These are phyloP conservation scores for Xylariales sp. DNA, from an alignment of 2,329 filamentous ascomycete genomes.

Conservation along the genomic window DNA sequence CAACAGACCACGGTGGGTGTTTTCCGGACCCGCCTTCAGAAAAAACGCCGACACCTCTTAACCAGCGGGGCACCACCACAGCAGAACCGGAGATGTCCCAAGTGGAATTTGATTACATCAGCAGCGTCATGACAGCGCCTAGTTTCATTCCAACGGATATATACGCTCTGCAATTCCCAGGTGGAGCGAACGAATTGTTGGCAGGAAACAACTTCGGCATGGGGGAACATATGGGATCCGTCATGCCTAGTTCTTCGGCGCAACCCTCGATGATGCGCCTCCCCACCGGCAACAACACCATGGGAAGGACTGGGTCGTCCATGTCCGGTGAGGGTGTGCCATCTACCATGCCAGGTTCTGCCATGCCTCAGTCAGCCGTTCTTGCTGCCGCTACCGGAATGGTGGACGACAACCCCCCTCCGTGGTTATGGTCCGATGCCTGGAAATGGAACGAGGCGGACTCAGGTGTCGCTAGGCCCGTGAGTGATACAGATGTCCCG, in stretches of 20 bases:
- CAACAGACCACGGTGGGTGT: constrained; percentile 16
- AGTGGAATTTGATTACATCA: constrained; percentile 25
- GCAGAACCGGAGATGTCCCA: constrained; percentile 4
- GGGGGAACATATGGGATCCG: not conserved
- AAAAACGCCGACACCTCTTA: not conserved
- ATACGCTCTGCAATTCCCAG: constrained; percentile 18
- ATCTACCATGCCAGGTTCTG: not conserved
- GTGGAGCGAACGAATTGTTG: constrained; percentile 4
- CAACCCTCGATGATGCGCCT: not conserved
- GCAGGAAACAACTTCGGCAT: constrained; percentile 3
- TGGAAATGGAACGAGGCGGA: constrained; percentile 21
- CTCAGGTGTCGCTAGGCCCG: not conserved
- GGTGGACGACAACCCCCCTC: constrained; percentile 29
- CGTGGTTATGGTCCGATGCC: constrained; percentile 35
- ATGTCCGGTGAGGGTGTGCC: constrained; percentile 3
- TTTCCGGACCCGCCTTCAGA: constrained; percentile 6
- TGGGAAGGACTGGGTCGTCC: constrained; percentile 2
- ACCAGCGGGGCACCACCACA: not conserved
- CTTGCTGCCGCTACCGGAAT: constrained; percentile 2
- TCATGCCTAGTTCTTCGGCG: constrained; percentile 1
- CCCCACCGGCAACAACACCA: too few species aligned
- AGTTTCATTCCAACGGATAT: constrained; percentile 31
- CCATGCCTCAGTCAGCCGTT: constrained; percentile 4
- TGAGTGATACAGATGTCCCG: constrained; percentile 27
- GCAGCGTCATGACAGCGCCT: constrained; percentile 31